Evolutionary conservation across 2,329 filamentous ascomycete species (phyloP), one percentile per base, ranked within the genome.

Genomic region (Sporothrix variecibatus): DNA sequence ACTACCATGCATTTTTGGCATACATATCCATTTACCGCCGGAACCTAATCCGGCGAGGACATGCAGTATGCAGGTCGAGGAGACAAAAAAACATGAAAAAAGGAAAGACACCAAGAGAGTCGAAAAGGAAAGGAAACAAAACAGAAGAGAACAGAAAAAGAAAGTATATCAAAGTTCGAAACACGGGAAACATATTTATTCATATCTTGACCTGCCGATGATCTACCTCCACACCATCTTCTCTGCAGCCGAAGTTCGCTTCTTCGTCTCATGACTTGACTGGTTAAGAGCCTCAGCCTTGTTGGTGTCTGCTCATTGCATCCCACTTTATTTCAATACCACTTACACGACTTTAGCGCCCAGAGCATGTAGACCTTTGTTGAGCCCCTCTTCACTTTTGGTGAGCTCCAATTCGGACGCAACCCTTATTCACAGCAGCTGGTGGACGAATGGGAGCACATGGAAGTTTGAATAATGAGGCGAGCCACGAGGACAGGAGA

Each of bases 271-370:
- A 23, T 40, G 38, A 65, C n/a, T 23, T 38, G 60, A 65, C 60
- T 65, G 60, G 60, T 17, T 20, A 34, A 65, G 60, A 65, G 60
- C 34, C 60, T 65, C 60, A 65, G 60, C 60, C 34, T 65, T 65
- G n/a, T 34, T 3, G n/a, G n/a, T n/a, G 17, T 23, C 3, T 40
- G n/a, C 20, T 43, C 4, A 28, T 9, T 65, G 34, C 60, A 43
- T 40, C 60, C 34, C 60, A 43, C n/a, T 43, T 65, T 2, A 31
- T 49, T 34, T 34, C 7, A 7, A 3, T 3, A 31, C 51, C 1
- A 26, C n/a, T 56, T 26, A 12, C 43, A 56, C 8, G 8, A 60
- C 2, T 31, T 20, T 34, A 60, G 34, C n/a, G n/a, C n/a, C 34
- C 20, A 60, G 15, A 9, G 5, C 56, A 46, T 26, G n/a, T n/a